Percentiles rank a stretch among this genome's conserved stretches.
Evolutionary conservation across 192 early-diverging fungal species (phyloP).

Genomic region (Backusella westeae): DNA sequence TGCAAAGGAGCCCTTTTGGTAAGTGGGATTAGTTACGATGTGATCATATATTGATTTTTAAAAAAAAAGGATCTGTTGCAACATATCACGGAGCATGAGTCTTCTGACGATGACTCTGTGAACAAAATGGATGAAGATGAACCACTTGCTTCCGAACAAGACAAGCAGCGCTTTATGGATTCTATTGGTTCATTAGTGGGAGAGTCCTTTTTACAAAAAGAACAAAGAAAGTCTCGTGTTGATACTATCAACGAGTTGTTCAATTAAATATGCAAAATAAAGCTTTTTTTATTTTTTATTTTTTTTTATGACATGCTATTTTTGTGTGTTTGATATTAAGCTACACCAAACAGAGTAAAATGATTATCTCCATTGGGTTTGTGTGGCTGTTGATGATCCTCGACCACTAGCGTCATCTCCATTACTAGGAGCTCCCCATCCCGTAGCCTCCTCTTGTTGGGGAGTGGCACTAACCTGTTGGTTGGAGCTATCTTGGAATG

Average conservation of each 20-base stretch:
- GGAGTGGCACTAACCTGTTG: background rate
- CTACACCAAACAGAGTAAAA: background rate
- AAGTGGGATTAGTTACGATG: background rate
- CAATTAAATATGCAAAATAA: background rate
- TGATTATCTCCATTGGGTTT: background rate
- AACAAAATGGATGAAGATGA: slow-evolving; percentile 16
- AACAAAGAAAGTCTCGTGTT: background rate
- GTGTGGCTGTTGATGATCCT: background rate
- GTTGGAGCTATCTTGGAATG: background rate
- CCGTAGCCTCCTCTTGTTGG: background rate
- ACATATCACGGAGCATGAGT: slow-evolving; percentile 10
- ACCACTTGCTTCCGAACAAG: slow-evolving; percentile 7
- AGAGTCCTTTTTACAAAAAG: slow-evolving; percentile 11
- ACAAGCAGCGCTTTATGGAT: slow-evolving; percentile 1
- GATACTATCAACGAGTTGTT: background rate
- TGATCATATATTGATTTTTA: too few species aligned
- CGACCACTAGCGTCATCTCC: background rate
- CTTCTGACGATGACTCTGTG: background rate
- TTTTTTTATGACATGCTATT: background rate
- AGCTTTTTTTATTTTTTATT: background rate
- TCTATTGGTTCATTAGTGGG: slow-evolving; percentile 11
- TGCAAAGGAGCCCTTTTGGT: slow-evolving; percentile 54
- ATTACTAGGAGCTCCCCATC: background rate
- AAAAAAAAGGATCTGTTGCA: slow-evolving; percentile 7
- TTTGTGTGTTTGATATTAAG: background rate